phyloP scores from a whole-genome alignment of 139 green algal genomes.

The Raphidocelis subcapitata region DNA sequence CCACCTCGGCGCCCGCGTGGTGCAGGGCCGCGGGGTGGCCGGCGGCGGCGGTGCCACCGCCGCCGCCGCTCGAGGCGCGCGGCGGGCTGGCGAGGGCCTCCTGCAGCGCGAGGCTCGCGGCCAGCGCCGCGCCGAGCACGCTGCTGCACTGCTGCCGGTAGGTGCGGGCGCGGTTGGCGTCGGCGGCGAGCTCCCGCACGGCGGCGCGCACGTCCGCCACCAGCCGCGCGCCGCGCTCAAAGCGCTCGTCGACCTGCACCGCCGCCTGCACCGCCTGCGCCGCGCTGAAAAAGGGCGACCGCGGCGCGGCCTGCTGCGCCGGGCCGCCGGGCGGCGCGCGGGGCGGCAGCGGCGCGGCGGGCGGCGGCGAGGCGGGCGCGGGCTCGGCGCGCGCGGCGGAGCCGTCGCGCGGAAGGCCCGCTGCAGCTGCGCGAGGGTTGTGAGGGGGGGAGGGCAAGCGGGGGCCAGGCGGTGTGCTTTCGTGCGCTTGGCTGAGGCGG shows the following conservation, averaged over 20 bases:
- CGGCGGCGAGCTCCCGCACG: constrained; percentile 1
- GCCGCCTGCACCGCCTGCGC: too few species aligned
- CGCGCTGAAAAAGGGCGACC: too few species aligned
- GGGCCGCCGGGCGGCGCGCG: too few species aligned
- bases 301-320: too few species aligned
- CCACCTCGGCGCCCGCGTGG: not conserved
- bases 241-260: not conserved
- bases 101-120: constrained; percentile 20
- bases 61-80: not conserved
- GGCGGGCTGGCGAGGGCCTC: not conserved
- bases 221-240: constrained; percentile 6
- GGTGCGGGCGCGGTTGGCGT: constrained; percentile 10
- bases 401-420: too few species aligned
- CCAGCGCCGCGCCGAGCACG: constrained; percentile 6
- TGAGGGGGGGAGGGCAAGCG: too few species aligned
- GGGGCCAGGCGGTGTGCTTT: too few species aligned
- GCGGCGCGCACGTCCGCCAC: constrained; percentile 2
- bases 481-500: too few species aligned
- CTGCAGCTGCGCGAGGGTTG: too few species aligned
- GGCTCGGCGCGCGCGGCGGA: too few species aligned
- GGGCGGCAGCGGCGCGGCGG: too few species aligned
- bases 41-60: not conserved
- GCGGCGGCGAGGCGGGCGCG: too few species aligned
- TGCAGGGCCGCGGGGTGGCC: not conserved
- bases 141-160: constrained; percentile 23